Base-by-base conservation (phyloP, 768 basidiomycete species). In the Amanita rimosa region DNA sequence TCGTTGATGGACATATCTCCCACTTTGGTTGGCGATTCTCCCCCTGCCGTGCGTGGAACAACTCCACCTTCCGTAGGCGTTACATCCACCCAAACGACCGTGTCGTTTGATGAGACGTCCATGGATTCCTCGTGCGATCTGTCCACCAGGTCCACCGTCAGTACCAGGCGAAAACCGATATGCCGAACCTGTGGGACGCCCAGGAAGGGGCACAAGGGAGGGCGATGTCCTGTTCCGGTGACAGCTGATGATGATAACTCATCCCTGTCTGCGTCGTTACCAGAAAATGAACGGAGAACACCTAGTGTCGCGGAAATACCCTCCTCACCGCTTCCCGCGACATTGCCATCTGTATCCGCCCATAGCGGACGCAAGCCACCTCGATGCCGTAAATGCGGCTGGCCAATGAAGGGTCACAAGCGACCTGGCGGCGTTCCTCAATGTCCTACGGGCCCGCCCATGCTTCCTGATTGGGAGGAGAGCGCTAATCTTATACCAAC, bases 361-460 rank as follows among this genome's bases (percentile, higher is more conserved):
- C 3, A 16, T 13, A 19, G 39, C 0, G 40, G 26, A 33, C 39
- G 47, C 10, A 39, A 40, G 21, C 26, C 3, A 19, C 37, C 38
- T 8, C 36, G 21, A 1, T 46, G 46, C 31, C 22, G 37, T 1
- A 40, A 26, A 11, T 48, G 47, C 16, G 47, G 47, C 21, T 24
- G 10, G 19, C 48, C 41, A 16, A 49, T 43, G 48, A 49, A 43
- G 39, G 48, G 48, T 11, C 48, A 49, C 19, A 49, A 42, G n/a
- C 41, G 48, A 22, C 46, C 34, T 16, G 22, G 19, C 9, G 46
- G 46, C 10, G 4, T 16, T 26, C 37, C 16, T 26, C 37, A 40
- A 26, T 48, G 47, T 34, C 47, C 39, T 6, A 19, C 29, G 0
- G 38, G 38, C 24, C 13, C 27, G 17, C 6, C 31, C 5, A 22